Conservation (phyloP, 306 rosid genomes). For the Sesbania bispinosa region DNA sequence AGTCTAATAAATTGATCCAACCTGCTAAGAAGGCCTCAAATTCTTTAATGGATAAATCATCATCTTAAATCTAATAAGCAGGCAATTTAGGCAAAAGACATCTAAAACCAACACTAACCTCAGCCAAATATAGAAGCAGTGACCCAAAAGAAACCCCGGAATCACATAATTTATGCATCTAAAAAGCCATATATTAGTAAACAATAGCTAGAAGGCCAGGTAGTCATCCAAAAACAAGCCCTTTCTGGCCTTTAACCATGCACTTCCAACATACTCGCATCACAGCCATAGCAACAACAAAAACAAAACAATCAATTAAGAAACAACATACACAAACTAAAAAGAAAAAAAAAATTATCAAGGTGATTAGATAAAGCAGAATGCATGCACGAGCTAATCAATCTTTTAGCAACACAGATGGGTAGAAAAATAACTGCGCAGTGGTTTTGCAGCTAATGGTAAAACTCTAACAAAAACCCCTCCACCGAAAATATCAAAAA, state of each 20-base stretch:
- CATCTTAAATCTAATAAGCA: not conserved
- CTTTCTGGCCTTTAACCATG: not conserved
- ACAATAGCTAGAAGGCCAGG: not conserved
- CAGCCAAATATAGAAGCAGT: not conserved
- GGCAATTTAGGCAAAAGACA: not conserved
- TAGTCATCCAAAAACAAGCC: not conserved
- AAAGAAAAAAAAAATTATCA: not conserved
- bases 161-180: not conserved
- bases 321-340: not conserved
- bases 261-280: not conserved
- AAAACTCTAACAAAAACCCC: not conserved
- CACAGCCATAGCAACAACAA: not conserved
- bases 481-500: not conserved
- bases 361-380: not conserved
- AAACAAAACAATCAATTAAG: not conserved
- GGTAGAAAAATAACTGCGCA: not conserved
- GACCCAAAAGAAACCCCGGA: not conserved
- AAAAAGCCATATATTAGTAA: not conserved
- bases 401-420: not conserved
- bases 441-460: not conserved
- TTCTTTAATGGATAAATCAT: not conserved
- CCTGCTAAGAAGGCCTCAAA: not conserved
- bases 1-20: constrained; percentile 3
- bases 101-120: not conserved
- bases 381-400: not conserved